Conservation (phyloP, 805 yeast genomes). For the Candida sonorensis region DNA sequence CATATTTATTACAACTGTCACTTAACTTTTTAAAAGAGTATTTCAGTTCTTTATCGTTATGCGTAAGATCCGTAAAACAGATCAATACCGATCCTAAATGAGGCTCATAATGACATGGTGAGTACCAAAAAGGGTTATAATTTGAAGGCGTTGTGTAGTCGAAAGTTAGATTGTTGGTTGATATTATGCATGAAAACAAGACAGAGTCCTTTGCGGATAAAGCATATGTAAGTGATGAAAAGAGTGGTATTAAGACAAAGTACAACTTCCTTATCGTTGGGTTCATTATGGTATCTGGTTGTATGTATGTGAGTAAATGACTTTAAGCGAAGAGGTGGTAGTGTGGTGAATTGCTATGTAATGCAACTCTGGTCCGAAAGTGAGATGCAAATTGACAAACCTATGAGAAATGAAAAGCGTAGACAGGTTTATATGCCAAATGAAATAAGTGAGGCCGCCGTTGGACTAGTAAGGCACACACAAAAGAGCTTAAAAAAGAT, state of each 20-base stretch:
- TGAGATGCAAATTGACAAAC: too few species aligned
- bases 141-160: slow-evolving; percentile 12
- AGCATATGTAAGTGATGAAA: background rate
- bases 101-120: slow-evolving; percentile 22
- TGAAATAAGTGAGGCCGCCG: too few species aligned
- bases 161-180: slow-evolving; percentile 9
- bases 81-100: slow-evolving; percentile 17
- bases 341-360: too few species aligned
- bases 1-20: slow-evolving; percentile 8
- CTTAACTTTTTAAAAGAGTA: slow-evolving; percentile 6
- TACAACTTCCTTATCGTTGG: background rate
- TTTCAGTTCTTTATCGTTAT: background rate
- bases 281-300: background rate
- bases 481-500: too few species aligned
- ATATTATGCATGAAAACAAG: slow-evolving; percentile 17
- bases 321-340: too few species aligned
- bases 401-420: too few species aligned
- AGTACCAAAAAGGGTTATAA: slow-evolving; percentile 15
- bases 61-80: slow-evolving; percentile 16
- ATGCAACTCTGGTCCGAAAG: too few species aligned
- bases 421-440: too few species aligned
- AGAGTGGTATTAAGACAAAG: background rate
- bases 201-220: slow-evolving; percentile 8
- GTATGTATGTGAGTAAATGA: too few species aligned
- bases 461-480: too few species aligned